These are phyloP conservation scores for Leptographium wingfieldii DNA, from an alignment of 2,329 filamentous ascomycete genomes.

Conservation along the genomic window DNA sequence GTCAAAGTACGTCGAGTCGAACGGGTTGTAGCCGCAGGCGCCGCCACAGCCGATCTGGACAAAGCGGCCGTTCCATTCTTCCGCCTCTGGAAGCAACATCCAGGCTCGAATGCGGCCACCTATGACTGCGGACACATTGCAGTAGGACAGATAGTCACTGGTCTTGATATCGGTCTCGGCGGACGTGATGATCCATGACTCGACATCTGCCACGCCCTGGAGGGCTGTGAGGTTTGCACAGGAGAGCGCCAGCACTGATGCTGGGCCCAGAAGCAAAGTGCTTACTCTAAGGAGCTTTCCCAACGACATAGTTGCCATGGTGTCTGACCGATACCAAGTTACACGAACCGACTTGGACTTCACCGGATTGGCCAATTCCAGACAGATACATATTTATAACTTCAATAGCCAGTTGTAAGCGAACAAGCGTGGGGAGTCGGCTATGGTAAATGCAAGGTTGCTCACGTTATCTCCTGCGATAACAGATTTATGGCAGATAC, in stretches of 20 bases:
- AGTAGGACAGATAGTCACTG: not conserved
- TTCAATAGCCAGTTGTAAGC: not conserved
- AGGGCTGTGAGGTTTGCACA: not conserved
- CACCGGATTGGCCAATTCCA: not conserved
- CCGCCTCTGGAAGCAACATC: not conserved
- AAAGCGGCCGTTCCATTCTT: conserved; percentile 21
- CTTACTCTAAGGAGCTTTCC: not conserved
- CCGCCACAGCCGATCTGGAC: conserved; percentile 25
- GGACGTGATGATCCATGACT: not conserved
- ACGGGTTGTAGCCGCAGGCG: conserved; percentile 17
- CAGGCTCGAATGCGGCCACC: not conserved
- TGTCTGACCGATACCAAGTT: not conserved
- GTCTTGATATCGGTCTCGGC: not conserved
- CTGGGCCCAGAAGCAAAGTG: not conserved
- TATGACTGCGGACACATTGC: not conserved
- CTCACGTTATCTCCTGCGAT: not conserved
- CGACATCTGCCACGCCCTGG: not conserved
- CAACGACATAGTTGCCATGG: not conserved
- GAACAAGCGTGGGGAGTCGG: not conserved
- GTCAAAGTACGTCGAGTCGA: not conserved
- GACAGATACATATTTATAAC: not conserved
- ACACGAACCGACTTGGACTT: not conserved
- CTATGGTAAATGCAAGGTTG: not conserved
- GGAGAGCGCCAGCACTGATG: not conserved
- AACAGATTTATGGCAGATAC: not conserved